Conservation (phyloP, 2,329 filamentous ascomycete genomes). For the Aspergillus sp. region DNA sequence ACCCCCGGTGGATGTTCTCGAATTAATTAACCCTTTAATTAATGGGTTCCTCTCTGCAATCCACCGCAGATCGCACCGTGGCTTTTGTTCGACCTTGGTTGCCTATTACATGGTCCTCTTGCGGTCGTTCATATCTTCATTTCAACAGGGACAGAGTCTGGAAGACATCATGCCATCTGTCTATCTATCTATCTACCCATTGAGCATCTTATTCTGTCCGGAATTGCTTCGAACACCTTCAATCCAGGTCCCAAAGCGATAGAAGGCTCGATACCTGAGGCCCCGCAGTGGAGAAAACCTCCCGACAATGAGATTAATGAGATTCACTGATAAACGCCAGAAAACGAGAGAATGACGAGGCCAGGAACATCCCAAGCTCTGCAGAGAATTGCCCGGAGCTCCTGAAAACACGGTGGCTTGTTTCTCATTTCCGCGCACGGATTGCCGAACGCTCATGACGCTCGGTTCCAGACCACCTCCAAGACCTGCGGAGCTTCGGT, state of each 20-base stretch:
- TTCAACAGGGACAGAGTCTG: too few species aligned
- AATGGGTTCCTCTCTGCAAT: too few species aligned
- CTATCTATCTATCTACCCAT: too few species aligned
- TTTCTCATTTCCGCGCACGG: neutral
- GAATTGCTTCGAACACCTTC: neutral
- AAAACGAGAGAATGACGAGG: neutral
- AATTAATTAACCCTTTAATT: too few species aligned
- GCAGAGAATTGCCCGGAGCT: neutral
- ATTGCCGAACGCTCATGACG: neutral
- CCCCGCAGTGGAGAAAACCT: neutral
- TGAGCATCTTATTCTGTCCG: too few species aligned
- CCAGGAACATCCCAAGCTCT: neutral
- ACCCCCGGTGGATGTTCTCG: too few species aligned
- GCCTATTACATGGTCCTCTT: too few species aligned
- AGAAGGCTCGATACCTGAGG: neutral
- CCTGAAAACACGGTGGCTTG: neutral
- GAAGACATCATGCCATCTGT: neutral
- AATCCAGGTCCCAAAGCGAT: neutral
- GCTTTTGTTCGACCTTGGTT: too few species aligned
- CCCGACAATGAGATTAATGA: neutral
- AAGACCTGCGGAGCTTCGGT: slow-evolving; percentile 43
- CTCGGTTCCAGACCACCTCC: slow-evolving; percentile 40
- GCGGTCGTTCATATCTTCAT: too few species aligned
- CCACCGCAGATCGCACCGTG: too few species aligned
- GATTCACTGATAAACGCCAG: neutral